Conservation (phyloP, 108 stramenopile species). For the Fistulifera solaris region DNA sequence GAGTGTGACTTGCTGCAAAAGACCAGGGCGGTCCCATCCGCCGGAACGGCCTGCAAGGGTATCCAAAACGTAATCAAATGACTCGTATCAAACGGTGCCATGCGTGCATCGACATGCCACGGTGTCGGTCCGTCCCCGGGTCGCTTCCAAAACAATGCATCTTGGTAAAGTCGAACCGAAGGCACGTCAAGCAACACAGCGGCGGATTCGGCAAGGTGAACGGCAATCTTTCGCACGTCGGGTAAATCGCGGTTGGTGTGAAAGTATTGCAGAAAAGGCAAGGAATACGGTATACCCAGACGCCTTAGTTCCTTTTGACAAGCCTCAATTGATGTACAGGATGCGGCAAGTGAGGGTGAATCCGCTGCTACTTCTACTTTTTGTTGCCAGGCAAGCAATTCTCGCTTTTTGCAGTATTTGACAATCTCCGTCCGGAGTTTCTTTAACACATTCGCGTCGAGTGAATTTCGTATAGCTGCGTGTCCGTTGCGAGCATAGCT, state of each 20-base stretch:
- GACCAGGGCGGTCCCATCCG: constrained; percentile 45
- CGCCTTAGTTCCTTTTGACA: constrained; percentile 38
- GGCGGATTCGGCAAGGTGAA: constrained; percentile 37
- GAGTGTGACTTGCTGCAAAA: constrained; percentile 68
- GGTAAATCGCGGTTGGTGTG: constrained; percentile 54
- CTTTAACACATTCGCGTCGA: constrained; percentile 20
- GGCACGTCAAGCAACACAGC: constrained; percentile 48
- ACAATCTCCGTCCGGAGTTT: constrained; percentile 30
- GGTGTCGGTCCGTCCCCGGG: constrained; percentile 69
- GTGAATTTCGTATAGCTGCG: constrained; percentile 53
- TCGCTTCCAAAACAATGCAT: constrained; percentile 77
- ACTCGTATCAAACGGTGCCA: constrained; percentile 82
- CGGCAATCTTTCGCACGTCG: constrained; percentile 38
- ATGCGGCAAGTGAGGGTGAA: constrained; percentile 19
- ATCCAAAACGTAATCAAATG: constrained; percentile 87
- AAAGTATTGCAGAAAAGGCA: constrained; percentile 84
- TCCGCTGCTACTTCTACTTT: constrained; percentile 69
- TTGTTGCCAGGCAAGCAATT: constrained; percentile 63
- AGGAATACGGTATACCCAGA: constrained; percentile 29
- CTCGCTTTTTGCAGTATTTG: constrained; percentile 26
- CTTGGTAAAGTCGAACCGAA: constrained; percentile 76
- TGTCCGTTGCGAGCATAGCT: constrained; percentile 71
- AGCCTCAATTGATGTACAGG: constrained; percentile 29
- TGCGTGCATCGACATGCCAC: constrained; percentile 80
- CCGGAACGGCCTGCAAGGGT: constrained; percentile 51